Evolutionary conservation across 2,329 filamentous ascomycete species (phyloP), one percentile per base, ranked within the genome.

Genomic region (Ophiostoma himal-ulmi): DNA sequence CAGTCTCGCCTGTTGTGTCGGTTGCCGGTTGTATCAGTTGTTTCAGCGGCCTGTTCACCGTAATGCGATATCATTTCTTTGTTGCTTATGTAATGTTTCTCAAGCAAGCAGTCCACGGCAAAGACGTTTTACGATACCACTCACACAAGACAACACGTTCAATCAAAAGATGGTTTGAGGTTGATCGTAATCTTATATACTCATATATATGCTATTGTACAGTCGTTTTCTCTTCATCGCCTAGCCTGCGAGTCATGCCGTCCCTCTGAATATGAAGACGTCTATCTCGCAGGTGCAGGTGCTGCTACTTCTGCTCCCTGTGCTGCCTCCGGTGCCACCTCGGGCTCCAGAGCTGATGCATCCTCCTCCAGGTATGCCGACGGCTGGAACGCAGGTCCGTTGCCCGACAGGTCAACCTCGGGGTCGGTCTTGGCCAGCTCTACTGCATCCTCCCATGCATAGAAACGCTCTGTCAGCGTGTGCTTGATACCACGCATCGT

Each of bases 401-500:
- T 75, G 41, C 81, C 81, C 39, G 82, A 83, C 36, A 91, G 78
- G 76, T 91, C 81, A 75, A 93, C 83, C 78, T 92, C 89, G 5
- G 85, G 83, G 77, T 94, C 91, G 10, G 81, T 77, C 80, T 85
- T 83, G 7, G 90, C 91, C 73, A 91, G 81, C 71, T 85, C 81
- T 68, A 87, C 81, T 30, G 92, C 92, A 77, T 93, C 91, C 77
- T 92, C 85, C 91, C 93, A 98, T 11, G 91, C 86, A 81, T 97
- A 94, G 82, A 88, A 95, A 76, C 94, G 86, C 81, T 97, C 94
- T 48, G 92, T 94, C 76, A 98, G 82, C 68, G 89, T 86, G 75
- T 95, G 91, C 82, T 92, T 93, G 80, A 98, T 96, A 65, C 85
- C 84, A 76, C 88, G 86, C 86, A 94, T 92, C 34, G 94, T 97